Evolutionary conservation across 768 basidiomycete genomes (phyloP), one percentile per base, ranked within the genome.

Genomic region (Collybiopsis confluens): DNA sequence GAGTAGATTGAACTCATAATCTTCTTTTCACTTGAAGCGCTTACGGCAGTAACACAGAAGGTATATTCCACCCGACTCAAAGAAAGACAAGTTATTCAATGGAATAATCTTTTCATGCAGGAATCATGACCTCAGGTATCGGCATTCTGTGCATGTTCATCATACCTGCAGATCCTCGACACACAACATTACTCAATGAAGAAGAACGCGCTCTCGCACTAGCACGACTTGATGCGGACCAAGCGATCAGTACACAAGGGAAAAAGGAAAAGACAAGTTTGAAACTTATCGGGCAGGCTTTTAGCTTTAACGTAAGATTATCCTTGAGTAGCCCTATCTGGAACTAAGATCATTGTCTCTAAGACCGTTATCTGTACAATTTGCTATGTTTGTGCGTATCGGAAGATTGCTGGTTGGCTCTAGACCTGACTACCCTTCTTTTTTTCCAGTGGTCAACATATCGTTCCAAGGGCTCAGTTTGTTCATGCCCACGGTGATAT

Each of bases 401-500:
- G 11, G 8, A 16, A 45, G 24, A 23, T 27, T n/a, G 10, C n/a
- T n/a, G n/a, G n/a, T 45, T n/a, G 5, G 30, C 45, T 8, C 15
- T 23, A 7, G 21, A 45, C 4, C 4, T 24, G 21, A 7, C 26
- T 24, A 23, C 5, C 6, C 26, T 23, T 45, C n/a, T 9, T 45
- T 58, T 21, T 53, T 57, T 41, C n/a, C n/a, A 45, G 45, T 73
- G 59, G 63, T 69, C 28, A 75, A 75, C 48, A 74, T 75, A 13
- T 74, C 73, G 1, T 73, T 75, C 61, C 73, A 75, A 63, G 73
- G 73, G 1, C 55, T 75, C n/a, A 71, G 68, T 47, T 61, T 76
- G 10, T 77, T 76, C 62, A 64, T 77, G 59, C 78, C 78, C 2
- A 75, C 76, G 18, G 75, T 79, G 13, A 64, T 79, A 21, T 65